Evolutionary conservation across 2,329 filamentous ascomycete genomes (phyloP).

Genomic region (Amauroascus niger): DNA sequence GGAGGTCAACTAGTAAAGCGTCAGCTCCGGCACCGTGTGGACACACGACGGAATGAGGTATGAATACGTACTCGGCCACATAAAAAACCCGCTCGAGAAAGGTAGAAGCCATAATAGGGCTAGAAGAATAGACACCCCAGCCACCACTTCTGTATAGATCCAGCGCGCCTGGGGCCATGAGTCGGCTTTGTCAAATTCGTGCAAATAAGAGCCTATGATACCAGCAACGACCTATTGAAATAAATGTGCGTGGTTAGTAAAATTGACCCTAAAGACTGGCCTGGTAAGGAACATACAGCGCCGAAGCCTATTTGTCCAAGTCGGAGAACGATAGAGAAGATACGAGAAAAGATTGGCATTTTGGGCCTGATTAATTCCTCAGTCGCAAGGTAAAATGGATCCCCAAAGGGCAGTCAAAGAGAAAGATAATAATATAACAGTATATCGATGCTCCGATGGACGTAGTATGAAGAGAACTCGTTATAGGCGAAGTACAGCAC

Average conservation of each 20-base stretch:
- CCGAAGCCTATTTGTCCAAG: slow-evolving; percentile 58
- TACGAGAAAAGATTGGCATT: slow-evolving; percentile 46
- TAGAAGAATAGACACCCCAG: slow-evolving; percentile 59
- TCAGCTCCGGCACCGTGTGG: not conserved
- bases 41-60: not conserved
- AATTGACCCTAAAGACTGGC: slow-evolving; percentile 13
- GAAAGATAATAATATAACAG: too few species aligned
- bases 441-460: too few species aligned
- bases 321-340: slow-evolving; percentile 50
- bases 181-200: slow-evolving; percentile 39
- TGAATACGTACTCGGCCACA: slow-evolving; percentile 49
- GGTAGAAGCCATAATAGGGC: slow-evolving; percentile 63
- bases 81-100: slow-evolving; percentile 55
- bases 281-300: slow-evolving; percentile 43
- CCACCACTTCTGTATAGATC: slow-evolving; percentile 66
- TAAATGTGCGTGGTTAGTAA: not conserved
- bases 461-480: too few species aligned
- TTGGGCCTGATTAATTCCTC: slow-evolving; percentile 7
- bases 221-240: slow-evolving; percentile 50
- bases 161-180: slow-evolving; percentile 53
- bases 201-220: slow-evolving; percentile 57
- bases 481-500: not conserved
- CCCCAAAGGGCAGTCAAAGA: too few species aligned
- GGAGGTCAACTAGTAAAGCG: slow-evolving; percentile 45
- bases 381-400: not conserved